Evolutionary conservation across 75 land plant genomes (phyloP).

Genomic region (Isoetes taiwanensis): DNA sequence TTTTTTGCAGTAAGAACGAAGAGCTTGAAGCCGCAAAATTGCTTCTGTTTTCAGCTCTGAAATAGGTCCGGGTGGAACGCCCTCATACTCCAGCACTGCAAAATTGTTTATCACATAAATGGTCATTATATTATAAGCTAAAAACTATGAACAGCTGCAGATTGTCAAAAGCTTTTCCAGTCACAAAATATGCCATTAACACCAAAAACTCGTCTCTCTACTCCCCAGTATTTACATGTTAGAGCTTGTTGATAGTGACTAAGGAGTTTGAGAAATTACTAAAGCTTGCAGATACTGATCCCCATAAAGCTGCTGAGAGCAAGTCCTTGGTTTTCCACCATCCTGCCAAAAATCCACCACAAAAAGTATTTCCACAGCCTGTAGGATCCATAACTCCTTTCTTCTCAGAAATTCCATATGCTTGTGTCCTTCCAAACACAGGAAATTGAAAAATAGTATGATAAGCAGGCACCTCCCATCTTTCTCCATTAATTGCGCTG

Average conservation of each 20-base stretch:
- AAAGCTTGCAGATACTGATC: conserved; percentile 36
- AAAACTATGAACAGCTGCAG: too few species aligned
- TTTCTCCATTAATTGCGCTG: conserved; percentile 37
- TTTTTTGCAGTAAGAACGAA: conserved; percentile 18
- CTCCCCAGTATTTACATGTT: too few species aligned
- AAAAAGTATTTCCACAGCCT: conserved; percentile 43
- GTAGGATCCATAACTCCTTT: conserved; percentile 29
- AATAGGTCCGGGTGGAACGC: conserved; percentile 31
- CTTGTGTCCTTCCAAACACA: not conserved
- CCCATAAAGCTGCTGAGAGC: conserved; percentile 32
- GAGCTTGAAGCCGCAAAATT: conserved; percentile 18
- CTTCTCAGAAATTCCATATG: not conserved
- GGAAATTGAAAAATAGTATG: conserved; percentile 11
- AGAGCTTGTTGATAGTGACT: too few species aligned
- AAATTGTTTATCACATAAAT: too few species aligned
- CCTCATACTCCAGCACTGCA: conserved; percentile 43
- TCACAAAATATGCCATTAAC: too few species aligned
- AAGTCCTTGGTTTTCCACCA: conserved; percentile 35
- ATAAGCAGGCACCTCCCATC: conserved; percentile 43
- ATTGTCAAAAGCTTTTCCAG: too few species aligned
- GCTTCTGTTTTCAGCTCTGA: conserved; percentile 27
- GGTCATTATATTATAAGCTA: too few species aligned
- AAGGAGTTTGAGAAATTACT: too few species aligned
- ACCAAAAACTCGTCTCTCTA: too few species aligned
- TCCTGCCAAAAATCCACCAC: conserved; percentile 36